Conservation (phyloP, 2,329 filamentous ascomycete species). For the Xylaria sp. region DNA sequence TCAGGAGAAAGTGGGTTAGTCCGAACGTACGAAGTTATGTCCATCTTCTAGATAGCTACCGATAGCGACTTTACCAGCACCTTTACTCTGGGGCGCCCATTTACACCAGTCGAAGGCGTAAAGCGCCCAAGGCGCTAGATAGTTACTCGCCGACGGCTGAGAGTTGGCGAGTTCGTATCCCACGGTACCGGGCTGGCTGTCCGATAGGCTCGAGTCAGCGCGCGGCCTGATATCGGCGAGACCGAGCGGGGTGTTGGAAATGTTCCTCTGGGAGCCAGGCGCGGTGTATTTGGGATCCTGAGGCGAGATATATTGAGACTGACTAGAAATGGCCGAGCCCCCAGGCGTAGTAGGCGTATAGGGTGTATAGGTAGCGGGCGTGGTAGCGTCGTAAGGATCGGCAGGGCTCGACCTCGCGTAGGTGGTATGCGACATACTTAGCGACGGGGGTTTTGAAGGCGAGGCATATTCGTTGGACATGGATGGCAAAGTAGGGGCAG, state of each 20-base stretch:
- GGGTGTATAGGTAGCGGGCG: slow-evolving; percentile 55
- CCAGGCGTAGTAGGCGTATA: slow-evolving; percentile 70
- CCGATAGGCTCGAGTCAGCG: slow-evolving; percentile 79
- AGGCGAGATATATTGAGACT: slow-evolving; percentile 69
- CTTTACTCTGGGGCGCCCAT: slow-evolving; percentile 81
- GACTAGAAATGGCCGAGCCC: slow-evolving; percentile 49
- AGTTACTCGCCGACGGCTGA: slow-evolving; percentile 81
- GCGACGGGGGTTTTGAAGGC: slow-evolving; percentile 69
- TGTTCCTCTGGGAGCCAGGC: slow-evolving; percentile 63
- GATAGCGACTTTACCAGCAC: slow-evolving; percentile 89
- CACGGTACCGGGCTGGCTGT: slow-evolving; percentile 67
- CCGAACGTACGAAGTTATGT: slow-evolving; percentile 83
- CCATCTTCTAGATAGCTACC: slow-evolving; percentile 97
- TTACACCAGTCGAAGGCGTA: slow-evolving; percentile 99
- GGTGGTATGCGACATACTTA: slow-evolving; percentile 69
- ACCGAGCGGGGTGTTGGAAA: slow-evolving; percentile 86
- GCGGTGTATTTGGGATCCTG: slow-evolving; percentile 61
- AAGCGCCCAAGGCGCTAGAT: slow-evolving; percentile 90
- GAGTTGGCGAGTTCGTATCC: slow-evolving; percentile 70
- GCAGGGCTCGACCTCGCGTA: slow-evolving; percentile 88
- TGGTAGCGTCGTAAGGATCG: slow-evolving; percentile 58
- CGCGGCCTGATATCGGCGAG: slow-evolving; percentile 90
- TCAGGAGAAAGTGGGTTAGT: not conserved
- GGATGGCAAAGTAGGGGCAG: slow-evolving; percentile 53
- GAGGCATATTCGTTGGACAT: slow-evolving; percentile 50